Evolutionary conservation across 2,329 filamentous ascomycete genomes (phyloP).

Genomic region (Neoascochyta sp.): DNA sequence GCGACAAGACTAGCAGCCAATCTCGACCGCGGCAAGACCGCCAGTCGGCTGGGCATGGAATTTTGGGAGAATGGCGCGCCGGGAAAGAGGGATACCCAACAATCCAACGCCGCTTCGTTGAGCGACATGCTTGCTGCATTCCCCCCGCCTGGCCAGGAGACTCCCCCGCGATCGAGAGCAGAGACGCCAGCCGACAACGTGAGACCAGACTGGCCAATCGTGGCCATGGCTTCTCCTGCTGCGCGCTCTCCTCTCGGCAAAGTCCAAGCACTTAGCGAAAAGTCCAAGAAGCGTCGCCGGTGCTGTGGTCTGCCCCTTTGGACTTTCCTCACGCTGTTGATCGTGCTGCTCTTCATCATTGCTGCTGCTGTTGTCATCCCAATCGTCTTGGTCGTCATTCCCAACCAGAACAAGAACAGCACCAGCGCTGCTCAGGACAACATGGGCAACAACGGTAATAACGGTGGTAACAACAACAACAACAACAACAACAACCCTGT

Average conservation of each 20-base stretch:
- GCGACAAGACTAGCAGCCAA: conserved; percentile 84
- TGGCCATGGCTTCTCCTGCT: conserved; percentile 6
- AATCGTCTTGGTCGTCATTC: conserved; percentile 58
- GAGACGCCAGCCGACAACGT: conserved; percentile 29
- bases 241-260: conserved; percentile 4
- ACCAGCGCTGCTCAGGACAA: conserved; percentile 15
- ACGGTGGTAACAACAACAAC: no score
- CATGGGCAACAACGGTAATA: conserved; percentile 23
- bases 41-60: conserved; percentile 54
- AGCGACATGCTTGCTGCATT: conserved; percentile 65
- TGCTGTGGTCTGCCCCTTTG: conserved; percentile 84
- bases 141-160: conserved; percentile 55
- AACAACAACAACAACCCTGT: conserved; percentile 12
- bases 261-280: conserved; percentile 13
- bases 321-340: conserved; percentile 64
- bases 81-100: conserved; percentile 34
- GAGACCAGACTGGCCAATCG: conserved; percentile 31
- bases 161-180: conserved; percentile 26
- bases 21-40: conserved; percentile 75
- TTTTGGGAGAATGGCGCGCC: conserved; percentile 43
- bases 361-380: conserved; percentile 81
- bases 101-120: conserved; percentile 52
- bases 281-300: conserved; percentile 50
- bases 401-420: conserved; percentile 43
- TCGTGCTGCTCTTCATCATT: conserved; percentile 68